Evolutionary conservation across 345 rosid species (phyloP).

Genomic region (Triadica sebifera): DNA sequence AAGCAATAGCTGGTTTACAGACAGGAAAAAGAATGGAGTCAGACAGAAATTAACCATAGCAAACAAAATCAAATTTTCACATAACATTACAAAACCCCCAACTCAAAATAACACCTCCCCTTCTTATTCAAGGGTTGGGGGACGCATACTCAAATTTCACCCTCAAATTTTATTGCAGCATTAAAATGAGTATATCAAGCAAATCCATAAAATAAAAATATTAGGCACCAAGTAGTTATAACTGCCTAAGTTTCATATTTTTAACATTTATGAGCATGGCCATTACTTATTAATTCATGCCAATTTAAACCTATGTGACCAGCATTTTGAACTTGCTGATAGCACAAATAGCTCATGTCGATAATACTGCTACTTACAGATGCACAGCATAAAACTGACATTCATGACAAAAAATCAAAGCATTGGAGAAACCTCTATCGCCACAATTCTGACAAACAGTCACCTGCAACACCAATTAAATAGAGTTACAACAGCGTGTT

Average conservation of each 20-base stretch:
- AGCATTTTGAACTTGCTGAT: background rate
- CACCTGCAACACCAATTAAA: constrained; percentile 33
- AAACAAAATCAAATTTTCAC: background rate
- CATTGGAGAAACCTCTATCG: constrained; percentile 43
- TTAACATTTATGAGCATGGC: background rate
- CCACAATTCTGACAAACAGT: constrained; percentile 55
- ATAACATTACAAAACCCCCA: background rate
- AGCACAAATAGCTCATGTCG: too few relatives aligned
- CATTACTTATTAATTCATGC: background rate
- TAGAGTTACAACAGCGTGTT: background rate
- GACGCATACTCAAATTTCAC: background rate
- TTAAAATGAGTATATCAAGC: background rate
- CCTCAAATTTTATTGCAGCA: background rate
- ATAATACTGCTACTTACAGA: constrained; percentile 30
- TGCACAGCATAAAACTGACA: constrained; percentile 47
- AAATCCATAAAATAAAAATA: background rate
- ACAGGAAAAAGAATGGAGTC: background rate
- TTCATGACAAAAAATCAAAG: constrained; percentile 42
- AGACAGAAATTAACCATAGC: background rate
- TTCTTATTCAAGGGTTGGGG: background rate
- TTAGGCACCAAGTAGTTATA: background rate
- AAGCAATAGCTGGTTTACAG: constrained; percentile 34
- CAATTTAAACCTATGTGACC: background rate
- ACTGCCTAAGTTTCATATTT: background rate
- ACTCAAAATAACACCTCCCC: background rate